Evolutionary conservation across 192 early-diverging fungal genomes (phyloP).

Genomic region (Powellomyces hirtus): DNA sequence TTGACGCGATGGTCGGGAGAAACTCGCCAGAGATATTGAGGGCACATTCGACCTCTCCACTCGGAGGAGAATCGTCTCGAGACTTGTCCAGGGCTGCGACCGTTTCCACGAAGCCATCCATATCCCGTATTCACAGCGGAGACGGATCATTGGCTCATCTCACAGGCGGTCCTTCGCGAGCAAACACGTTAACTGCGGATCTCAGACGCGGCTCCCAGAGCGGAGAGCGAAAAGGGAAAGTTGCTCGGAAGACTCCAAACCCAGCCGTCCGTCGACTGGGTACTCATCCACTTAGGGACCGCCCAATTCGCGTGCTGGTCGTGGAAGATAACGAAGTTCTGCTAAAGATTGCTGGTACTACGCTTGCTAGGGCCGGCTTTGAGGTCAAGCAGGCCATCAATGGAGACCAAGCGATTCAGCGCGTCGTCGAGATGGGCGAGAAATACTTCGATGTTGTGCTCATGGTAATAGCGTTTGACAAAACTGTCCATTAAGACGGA

Average conservation of each 20-base stretch:
- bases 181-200: neutral
- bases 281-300: conserved; percentile 15
- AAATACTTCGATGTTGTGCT: conserved; percentile 32
- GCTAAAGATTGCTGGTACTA: conserved; percentile 31
- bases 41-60: neutral
- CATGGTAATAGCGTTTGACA: conserved; percentile 14
- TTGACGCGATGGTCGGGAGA: neutral
- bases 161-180: neutral
- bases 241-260: conserved; percentile 2
- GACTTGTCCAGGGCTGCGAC: neutral
- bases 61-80: neutral
- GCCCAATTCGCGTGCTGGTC: conserved; percentile 32
- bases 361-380: conserved; percentile 28
- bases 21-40: neutral
- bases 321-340: conserved; percentile 41
- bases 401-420: conserved; percentile 31
- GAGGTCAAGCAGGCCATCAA: conserved; percentile 28
- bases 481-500: neutral
- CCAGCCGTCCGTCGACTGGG: conserved; percentile 20
- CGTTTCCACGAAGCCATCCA: neutral
- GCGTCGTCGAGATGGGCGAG: conserved; percentile 12
- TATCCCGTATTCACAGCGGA: neutral
- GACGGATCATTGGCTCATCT: neutral
- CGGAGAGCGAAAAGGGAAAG: neutral
- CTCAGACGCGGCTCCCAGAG: neutral